A percentile compares a stretch with the other conserved stretches of the same genome.
These are phyloP conservation scores for Piper longum DNA, from an alignment of 164 flowering plant species.

Conservation along the genomic window DNA sequence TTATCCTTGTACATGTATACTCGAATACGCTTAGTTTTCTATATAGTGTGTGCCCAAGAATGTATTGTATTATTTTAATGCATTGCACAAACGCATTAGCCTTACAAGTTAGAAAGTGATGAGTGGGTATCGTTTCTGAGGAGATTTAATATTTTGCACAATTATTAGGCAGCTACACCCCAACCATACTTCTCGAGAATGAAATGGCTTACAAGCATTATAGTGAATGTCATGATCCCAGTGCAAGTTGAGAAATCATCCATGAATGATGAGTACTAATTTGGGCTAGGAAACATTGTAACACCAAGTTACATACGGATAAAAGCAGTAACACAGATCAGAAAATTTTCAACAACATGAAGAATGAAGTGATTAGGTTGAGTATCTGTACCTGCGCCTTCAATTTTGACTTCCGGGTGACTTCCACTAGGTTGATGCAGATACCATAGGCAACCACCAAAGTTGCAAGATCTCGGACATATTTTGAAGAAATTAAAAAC, in stretches of 20 bases:
- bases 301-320: not conserved
- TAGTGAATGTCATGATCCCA: slow-evolving; percentile 83
- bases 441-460: slow-evolving; percentile 97
- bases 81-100: too few species aligned
- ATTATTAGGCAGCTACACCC: slow-evolving; percentile 72
- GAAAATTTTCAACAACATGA: not conserved
- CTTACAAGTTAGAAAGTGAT: too few species aligned
- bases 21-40: too few species aligned
- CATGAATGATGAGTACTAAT: slow-evolving; percentile 95
- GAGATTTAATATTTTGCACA: too few species aligned
- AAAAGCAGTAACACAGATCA: not conserved
- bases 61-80: too few species aligned
- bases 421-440: slow-evolving; percentile 95
- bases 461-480: slow-evolving; percentile 90
- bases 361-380: not conserved
- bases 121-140: too few species aligned
- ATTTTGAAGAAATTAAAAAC: slow-evolving; percentile 70
- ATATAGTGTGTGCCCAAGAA: too few species aligned
- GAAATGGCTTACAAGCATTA: slow-evolving; percentile 88
- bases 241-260: slow-evolving; percentile 98
- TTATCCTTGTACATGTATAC: too few species aligned
- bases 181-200: slow-evolving; percentile 82
- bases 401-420: slow-evolving; percentile 98
- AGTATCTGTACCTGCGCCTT: slow-evolving; percentile 70
- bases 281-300: slow-evolving; percentile 90